Conservation (phyloP, 2,329 filamentous ascomycete genomes). For the Fonsecaea erecta region DNA sequence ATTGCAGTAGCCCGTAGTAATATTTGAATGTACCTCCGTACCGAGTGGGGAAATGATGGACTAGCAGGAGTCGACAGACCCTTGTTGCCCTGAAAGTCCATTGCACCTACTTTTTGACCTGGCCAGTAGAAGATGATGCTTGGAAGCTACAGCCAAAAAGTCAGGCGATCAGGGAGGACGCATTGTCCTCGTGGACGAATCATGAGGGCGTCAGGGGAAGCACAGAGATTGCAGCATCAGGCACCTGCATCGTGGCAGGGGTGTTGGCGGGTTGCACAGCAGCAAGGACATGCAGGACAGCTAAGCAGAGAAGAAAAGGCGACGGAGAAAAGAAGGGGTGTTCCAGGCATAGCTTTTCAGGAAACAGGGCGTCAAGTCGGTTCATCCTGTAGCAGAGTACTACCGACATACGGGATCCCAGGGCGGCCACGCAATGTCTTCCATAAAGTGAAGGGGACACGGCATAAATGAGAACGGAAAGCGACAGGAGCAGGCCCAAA, state of each 20-base stretch:
- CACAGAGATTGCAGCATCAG: constrained; percentile 17
- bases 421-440: not conserved
- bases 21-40: constrained; percentile 12
- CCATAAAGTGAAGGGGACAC: not conserved
- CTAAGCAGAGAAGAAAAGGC: not conserved
- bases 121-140: not conserved
- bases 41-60: constrained; percentile 11
- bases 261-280: constrained; percentile 6
- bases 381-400: not conserved
- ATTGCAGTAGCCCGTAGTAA: constrained; percentile 1
- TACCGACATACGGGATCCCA: not conserved
- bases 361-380: not conserved
- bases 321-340: not conserved
- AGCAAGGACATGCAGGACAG: not conserved
- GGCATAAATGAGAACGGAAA: not conserved
- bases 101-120: not conserved
- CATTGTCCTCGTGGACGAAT: constrained; percentile 15
- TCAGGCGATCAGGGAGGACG: constrained; percentile 11
- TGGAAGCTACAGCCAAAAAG: not conserved
- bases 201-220: not conserved
- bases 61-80: not conserved
- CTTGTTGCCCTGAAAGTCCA: constrained; percentile 1
- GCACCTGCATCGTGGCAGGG: not conserved
- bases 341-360: not conserved
- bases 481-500: not conserved